Percentiles rank a stretch among this genome's conserved stretches.
Conservation (phyloP, 2,329 filamentous ascomycete species). For the Paraphaeosphaeria minitans region DNA sequence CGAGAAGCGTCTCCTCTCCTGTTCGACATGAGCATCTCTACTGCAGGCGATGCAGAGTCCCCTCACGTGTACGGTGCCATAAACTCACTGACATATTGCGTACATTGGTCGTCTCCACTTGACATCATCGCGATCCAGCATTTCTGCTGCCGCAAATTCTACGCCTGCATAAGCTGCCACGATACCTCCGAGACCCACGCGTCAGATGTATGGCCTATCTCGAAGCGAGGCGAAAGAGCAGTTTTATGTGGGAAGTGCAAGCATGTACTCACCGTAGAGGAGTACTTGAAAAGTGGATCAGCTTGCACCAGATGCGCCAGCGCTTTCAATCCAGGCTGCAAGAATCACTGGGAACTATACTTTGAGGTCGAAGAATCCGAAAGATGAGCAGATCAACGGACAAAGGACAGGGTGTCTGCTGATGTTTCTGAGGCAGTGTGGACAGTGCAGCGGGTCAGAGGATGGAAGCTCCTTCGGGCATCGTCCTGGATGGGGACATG, state of each 20-base stretch:
- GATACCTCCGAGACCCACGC: slow-evolving; percentile 33
- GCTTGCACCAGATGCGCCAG: slow-evolving; percentile 32
- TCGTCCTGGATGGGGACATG: too few species aligned
- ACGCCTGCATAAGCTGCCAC: slow-evolving; percentile 45
- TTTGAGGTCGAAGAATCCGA: slow-evolving; percentile 26
- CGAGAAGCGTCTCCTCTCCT: background rate
- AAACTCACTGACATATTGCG: slow-evolving; percentile 39
- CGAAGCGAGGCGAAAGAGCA: slow-evolving; percentile 24
- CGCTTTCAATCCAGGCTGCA: slow-evolving; percentile 45
- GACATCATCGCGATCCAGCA: slow-evolving; percentile 48
- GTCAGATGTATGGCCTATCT: slow-evolving; percentile 28
- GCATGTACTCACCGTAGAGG: slow-evolving; percentile 30
- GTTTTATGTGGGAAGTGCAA: slow-evolving; percentile 42
- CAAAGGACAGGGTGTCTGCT: background rate
- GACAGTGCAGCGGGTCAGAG: too few species aligned
- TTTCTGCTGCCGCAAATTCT: slow-evolving; percentile 44
- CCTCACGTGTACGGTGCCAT: slow-evolving; percentile 35
- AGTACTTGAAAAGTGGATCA: slow-evolving; percentile 40
- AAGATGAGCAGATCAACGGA: background rate
- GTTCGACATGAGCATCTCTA: slow-evolving; percentile 7
- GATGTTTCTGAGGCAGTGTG: too few species aligned
- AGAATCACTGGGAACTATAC: slow-evolving; percentile 42
- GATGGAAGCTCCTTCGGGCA: too few species aligned
- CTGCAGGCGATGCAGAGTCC: background rate
- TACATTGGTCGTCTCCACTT: slow-evolving; percentile 39